Evolutionary conservation across 2,329 filamentous ascomycete genomes (phyloP).

Genomic region (Microsporum canis): DNA sequence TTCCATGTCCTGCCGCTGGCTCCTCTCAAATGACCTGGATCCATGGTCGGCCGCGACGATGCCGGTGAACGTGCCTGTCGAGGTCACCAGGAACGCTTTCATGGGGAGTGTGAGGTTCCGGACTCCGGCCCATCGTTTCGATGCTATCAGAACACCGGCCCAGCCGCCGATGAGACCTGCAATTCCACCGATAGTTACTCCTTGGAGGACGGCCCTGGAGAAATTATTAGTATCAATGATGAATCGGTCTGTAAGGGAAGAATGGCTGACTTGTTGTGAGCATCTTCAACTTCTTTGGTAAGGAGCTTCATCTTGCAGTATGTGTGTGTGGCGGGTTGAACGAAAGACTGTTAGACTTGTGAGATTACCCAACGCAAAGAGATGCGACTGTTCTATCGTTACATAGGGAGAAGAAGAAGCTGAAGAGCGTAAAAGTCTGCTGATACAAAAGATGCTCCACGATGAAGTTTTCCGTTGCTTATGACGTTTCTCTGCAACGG

Average conservation of each 20-base stretch:
- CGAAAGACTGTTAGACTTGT: neutral
- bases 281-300: slow-evolving; percentile 81
- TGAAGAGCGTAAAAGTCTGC: neutral
- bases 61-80: slow-evolving; percentile 68
- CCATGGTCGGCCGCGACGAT: slow-evolving; percentile 76
- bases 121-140: slow-evolving; percentile 64
- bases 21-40: slow-evolving; percentile 59
- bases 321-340: neutral
- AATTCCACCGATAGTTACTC: slow-evolving; percentile 62
- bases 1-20: slow-evolving; percentile 54
- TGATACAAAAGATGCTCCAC: neutral
- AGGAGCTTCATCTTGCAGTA: slow-evolving; percentile 72
- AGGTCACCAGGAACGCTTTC: slow-evolving; percentile 79
- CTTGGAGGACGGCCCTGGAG: slow-evolving; percentile 58
- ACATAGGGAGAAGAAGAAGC: neutral
- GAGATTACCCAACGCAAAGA: neutral
- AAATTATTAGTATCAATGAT: neutral
- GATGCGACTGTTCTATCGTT: neutral
- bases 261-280: slow-evolving; percentile 58
- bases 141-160: slow-evolving; percentile 56
- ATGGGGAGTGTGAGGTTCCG: slow-evolving; percentile 76
- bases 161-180: slow-evolving; percentile 57
- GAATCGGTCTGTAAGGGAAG: slow-evolving; percentile 3
- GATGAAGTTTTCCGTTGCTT: neutral
- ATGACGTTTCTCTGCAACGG: neutral